Base-by-base conservation (phyloP, 371 early-diverging fungal genomes). In the Funneliformis caledonium region DNA sequence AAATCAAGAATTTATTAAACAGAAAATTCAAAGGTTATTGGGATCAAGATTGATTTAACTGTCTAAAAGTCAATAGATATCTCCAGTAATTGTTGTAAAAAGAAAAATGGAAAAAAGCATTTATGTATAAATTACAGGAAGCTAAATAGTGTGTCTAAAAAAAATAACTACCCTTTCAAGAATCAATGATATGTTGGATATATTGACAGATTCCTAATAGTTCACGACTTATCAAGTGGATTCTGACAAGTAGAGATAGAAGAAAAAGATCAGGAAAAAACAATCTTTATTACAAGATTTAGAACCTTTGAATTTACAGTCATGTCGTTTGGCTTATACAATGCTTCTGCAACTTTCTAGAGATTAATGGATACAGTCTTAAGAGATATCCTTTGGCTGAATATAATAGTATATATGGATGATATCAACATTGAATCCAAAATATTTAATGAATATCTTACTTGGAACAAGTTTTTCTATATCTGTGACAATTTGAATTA, bases 341-440 rank as follows among this genome's bases (percentile, higher is more conserved):
- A n/a, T n/a, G n/a, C n/a, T n/a, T n/a, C n/a, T n/a, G n/a, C n/a
- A n/a, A n/a, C n/a, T n/a, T n/a, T n/a, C n/a, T n/a, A n/a, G n/a
- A n/a, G n/a, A n/a, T n/a, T n/a, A n/a, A n/a, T n/a, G n/a, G n/a
- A n/a, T n/a, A n/a, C n/a, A n/a, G n/a, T n/a, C n/a, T n/a, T n/a
- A n/a, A n/a, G n/a, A n/a, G n/a, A n/a, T n/a, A n/a, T n/a, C n/a
- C 72, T 85, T 1, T 83, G 82, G 31, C 62, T 50, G 9, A 83
- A 33, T 47, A 50, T 81, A 11, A 47, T 83, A 7, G 14, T 22
- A 12, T 60, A 22, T 60, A 22, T 60, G 0, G 91, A 93, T 73
- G 90, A 92, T 75, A 88, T 91, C 1, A 78, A 92, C 0, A 88
- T 94, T 31, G 91, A 82, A 68, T 87, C 88, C 12, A 76, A 85